These are phyloP conservation scores for Carpediemonas membranifera DNA, from an alignment of 78 protist species.

Conservation along the genomic window DNA sequence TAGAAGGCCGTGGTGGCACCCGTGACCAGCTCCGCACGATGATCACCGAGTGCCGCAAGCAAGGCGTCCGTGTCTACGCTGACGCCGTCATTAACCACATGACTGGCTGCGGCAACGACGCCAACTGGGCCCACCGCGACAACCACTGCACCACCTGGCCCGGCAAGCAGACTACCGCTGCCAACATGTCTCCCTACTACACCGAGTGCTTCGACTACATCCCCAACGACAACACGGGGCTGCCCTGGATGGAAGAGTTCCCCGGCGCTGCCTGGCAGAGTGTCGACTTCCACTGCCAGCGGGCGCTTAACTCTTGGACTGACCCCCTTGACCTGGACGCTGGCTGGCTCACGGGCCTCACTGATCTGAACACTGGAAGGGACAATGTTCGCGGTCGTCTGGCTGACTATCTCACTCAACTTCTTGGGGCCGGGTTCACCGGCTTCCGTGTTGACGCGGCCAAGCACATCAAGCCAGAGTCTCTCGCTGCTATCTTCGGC, in stretches of 20 bases:
- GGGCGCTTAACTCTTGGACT: constrained; percentile 49
- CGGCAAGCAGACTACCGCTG: constrained; percentile 25
- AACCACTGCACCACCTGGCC: constrained; percentile 31
- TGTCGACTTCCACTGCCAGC: constrained; percentile 53
- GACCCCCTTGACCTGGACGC: constrained; percentile 49
- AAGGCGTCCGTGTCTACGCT: constrained; percentile 42
- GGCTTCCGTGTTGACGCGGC: constrained; percentile 62
- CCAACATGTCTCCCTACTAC: constrained; percentile 12
- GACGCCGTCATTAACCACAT: constrained; percentile 65
- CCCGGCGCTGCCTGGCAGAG: constrained; percentile 51
- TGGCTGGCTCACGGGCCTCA: constrained; percentile 51
- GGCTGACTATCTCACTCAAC: constrained; percentile 43
- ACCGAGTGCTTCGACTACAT: constrained; percentile 24
- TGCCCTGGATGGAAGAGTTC: constrained; percentile 39
- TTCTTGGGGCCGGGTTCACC: constrained; percentile 33
- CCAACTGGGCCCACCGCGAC: constrained; percentile 8
- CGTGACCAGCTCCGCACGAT: constrained; percentile 12
- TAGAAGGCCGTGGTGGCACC: constrained; percentile 47
- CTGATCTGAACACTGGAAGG: constrained; percentile 48
- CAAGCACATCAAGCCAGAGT: constrained; percentile 44
- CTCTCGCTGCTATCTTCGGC: constrained; percentile 39
- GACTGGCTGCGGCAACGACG: constrained; percentile 59
- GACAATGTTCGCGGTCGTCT: constrained; percentile 46
- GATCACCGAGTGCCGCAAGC: constrained; percentile 31
- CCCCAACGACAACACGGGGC: constrained; percentile 16